Conservation (phyloP, 1,139 yeast genomes). For the Taphrina wiesneri region DNA sequence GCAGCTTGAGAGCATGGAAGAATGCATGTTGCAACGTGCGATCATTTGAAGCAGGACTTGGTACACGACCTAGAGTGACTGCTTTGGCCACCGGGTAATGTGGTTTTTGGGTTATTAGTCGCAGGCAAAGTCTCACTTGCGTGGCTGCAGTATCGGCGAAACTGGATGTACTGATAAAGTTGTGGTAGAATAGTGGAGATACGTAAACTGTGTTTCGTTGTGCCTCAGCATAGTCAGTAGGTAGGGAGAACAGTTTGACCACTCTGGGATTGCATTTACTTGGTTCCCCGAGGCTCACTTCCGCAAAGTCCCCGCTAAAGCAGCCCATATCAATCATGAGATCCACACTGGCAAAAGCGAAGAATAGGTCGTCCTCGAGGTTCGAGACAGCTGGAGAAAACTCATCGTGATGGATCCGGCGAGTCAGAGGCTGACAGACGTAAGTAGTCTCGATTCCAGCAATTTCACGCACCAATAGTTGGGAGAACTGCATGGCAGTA, state of each 20-base stretch:
- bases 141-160: background rate
- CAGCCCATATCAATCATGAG: slow-evolving; percentile 21
- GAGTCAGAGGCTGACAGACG: background rate
- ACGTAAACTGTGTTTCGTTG: slow-evolving; percentile 51
- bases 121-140: background rate
- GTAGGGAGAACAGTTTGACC: background rate
- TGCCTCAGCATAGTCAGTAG: background rate
- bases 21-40: slow-evolving; percentile 65
- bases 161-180: slow-evolving; percentile 48
- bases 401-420: background rate
- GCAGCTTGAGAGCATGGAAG: slow-evolving; percentile 60
- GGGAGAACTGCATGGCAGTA: slow-evolving; percentile 2
- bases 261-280: background rate
- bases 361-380: slow-evolving; percentile 13
- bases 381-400: background rate
- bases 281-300: background rate
- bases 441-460: background rate
- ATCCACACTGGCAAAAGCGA: slow-evolving; percentile 10
- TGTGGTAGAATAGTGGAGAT: slow-evolving; percentile 66
- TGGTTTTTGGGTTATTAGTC: slow-evolving; percentile 39
- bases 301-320: slow-evolving; percentile 17
- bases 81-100: slow-evolving; percentile 38
- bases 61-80: slow-evolving; percentile 65
- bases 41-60: slow-evolving; percentile 72
- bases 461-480: background rate